Conservation (phyloP, 352 stramenopile genomes). For the Phytophthora fragariaefolia region DNA sequence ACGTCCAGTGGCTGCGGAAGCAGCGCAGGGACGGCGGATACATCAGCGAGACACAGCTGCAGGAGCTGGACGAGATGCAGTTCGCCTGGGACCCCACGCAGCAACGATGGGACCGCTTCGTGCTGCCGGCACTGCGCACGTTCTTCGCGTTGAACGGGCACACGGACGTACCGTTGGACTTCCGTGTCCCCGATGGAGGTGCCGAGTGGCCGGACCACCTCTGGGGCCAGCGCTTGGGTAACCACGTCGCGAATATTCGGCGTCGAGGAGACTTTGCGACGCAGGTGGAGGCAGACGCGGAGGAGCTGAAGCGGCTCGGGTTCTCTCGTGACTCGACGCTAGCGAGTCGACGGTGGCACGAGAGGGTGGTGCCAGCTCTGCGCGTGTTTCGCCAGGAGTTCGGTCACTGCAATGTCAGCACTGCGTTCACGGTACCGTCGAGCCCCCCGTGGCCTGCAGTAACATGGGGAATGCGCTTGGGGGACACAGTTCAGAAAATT, state of each 20-base stretch:
- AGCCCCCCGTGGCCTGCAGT: conserved; percentile 10
- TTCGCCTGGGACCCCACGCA: conserved; percentile 13
- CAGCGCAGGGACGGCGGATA: background rate
- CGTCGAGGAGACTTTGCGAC: conserved; percentile 33
- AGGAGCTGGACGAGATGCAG: conserved; percentile 16
- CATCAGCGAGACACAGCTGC: background rate
- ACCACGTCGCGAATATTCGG: conserved; percentile 49
- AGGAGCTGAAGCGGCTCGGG: background rate
- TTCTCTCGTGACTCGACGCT: conserved; percentile 14
- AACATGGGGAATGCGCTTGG: conserved; percentile 75
- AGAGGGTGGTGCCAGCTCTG: conserved; percentile 8
- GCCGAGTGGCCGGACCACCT: conserved; percentile 39
- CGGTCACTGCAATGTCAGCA: conserved; percentile 18
- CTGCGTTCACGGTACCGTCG: background rate
- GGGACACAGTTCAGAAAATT: conserved; percentile 31
- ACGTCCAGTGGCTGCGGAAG: too few relatives aligned
- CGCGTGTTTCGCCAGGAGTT: conserved; percentile 19
- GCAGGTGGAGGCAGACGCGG: conserved; percentile 11
- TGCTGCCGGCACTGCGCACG: conserved; percentile 7
- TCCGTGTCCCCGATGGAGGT: conserved; percentile 31
- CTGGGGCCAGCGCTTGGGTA: conserved; percentile 41
- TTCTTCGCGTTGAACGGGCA: conserved; percentile 21
- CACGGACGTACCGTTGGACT: conserved; percentile 66
- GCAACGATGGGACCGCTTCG: conserved; percentile 19
- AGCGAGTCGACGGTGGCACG: conserved; percentile 44